phyloP scores from a whole-genome alignment of 31 red algal genomes.

The Asparagopsis taxiformis region DNA sequence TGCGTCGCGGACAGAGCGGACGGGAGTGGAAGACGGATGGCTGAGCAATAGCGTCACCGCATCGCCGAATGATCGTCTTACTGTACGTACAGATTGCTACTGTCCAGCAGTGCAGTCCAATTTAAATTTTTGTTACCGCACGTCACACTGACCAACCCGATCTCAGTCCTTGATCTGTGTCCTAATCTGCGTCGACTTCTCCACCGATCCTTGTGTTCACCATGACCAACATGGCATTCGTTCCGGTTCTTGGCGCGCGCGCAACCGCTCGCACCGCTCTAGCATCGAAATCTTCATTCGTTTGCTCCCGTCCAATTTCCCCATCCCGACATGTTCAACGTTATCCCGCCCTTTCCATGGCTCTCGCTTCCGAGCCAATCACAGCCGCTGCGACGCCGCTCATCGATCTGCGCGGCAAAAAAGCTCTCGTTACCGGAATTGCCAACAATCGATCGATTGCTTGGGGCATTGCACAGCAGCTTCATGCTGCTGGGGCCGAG shows the following conservation, averaged over 20 bases:
- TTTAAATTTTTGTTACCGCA: too few relatives aligned
- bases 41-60: too few relatives aligned
- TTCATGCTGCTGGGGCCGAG: conserved; percentile 85
- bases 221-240: conserved; percentile 6
- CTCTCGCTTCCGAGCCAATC: conserved; percentile 23
- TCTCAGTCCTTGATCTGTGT: too few relatives aligned
- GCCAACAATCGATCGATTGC: conserved; percentile 97
- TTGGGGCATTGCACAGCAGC: conserved; percentile 85
- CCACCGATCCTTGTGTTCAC: too few relatives aligned
- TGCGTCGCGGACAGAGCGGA: too few relatives aligned
- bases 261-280: conserved; percentile 4
- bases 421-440: conserved; percentile 94
- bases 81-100: too few relatives aligned
- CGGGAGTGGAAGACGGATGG: too few relatives aligned
- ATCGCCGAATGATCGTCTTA: too few relatives aligned
- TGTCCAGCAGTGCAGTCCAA: too few relatives aligned
- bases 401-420: conserved; percentile 93
- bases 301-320: not conserved
- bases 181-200: too few relatives aligned
- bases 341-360: conserved; percentile 32
- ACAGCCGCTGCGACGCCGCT: conserved; percentile 53
- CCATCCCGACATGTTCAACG: not conserved
- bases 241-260: not conserved
- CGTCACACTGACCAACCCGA: too few relatives aligned
- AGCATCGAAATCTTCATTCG: conserved; percentile 1